Percentiles rank a stretch among this genome's conserved stretches.
phyloP scores from a whole-genome alignment of 139 green algal species.

The Closterium sp. region DNA sequence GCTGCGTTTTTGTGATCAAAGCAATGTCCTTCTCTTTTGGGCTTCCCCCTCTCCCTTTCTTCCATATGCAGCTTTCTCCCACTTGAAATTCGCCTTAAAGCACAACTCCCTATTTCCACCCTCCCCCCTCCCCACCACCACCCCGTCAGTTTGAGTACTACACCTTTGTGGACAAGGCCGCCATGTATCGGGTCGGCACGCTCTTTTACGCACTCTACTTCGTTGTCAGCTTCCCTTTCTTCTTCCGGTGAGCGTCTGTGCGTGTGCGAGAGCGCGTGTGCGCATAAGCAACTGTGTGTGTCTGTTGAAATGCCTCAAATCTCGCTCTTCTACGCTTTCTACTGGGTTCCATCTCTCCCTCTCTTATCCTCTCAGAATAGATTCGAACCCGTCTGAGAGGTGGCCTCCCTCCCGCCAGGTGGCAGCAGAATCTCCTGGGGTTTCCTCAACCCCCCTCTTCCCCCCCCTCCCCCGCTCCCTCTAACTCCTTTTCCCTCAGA shows the following conservation, averaged over 20 bases:
- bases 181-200: conserved; percentile 89
- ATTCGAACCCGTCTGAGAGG: too few relatives aligned
- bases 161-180: conserved; percentile 70
- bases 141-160: conserved; percentile 90
- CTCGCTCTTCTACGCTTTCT: conserved; percentile 99
- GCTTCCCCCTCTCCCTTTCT: too few relatives aligned
- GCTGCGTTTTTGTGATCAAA: too few relatives aligned
- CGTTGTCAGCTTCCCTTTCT: conserved; percentile 70
- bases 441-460: background rate
- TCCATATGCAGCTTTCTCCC: too few relatives aligned
- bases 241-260: conserved; percentile 41
- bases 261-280: background rate
- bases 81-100: too few relatives aligned
- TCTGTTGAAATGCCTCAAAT: too few relatives aligned
- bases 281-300: background rate
- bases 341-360: conserved; percentile 84
- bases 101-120: background rate
- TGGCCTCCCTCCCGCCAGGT: too few relatives aligned
- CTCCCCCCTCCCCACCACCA: background rate
- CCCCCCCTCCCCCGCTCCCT: background rate
- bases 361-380: conserved; percentile 54
- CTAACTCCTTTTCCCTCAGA: conserved; percentile 6
- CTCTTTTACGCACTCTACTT: conserved; percentile 99
- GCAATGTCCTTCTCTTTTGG: too few relatives aligned
- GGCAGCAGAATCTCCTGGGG: too few relatives aligned